Conservation (phyloP, 768 basidiomycete species). For the Leucosporidium yakuticum region DNA sequence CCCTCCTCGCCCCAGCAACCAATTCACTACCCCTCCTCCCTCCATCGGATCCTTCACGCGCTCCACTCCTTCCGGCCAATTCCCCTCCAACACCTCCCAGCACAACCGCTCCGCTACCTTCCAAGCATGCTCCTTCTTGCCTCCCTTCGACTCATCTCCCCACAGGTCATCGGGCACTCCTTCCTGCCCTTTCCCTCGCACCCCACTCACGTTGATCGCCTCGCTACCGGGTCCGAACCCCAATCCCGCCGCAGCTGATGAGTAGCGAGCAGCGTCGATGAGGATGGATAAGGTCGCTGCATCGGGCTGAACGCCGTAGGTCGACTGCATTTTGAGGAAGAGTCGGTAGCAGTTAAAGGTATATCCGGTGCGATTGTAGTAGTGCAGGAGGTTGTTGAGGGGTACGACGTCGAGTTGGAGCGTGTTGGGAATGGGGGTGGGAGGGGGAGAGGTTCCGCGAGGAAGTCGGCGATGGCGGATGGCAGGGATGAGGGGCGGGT, state of each 20-base stretch:
- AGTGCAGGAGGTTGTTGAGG: conserved; percentile 20
- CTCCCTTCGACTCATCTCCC: conserved; percentile 9
- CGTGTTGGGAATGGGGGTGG: not conserved
- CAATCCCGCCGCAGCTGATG: conserved; percentile 14
- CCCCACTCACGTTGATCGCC: not conserved
- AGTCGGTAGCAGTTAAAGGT: conserved; percentile 4
- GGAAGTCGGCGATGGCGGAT: not conserved
- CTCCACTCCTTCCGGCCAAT: conserved; percentile 13
- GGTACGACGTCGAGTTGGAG: conserved; percentile 19
- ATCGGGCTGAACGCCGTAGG: conserved; percentile 20
- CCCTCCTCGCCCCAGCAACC: not conserved
- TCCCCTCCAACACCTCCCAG: conserved; percentile 20
- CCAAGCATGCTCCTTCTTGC: conserved; percentile 9
- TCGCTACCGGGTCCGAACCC: conserved; percentile 13
- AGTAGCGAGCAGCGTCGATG: conserved; percentile 27
- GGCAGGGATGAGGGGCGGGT: not conserved
- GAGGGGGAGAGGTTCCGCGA: too few species aligned
- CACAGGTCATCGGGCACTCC: conserved; percentile 14
- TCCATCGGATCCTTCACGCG: conserved; percentile 12
- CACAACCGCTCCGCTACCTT: conserved; percentile 13
- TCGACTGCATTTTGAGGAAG: not conserved
- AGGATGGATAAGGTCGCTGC: conserved; percentile 25
- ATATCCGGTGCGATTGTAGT: not conserved
- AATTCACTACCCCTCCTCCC: too few species aligned
- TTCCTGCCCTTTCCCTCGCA: not conserved